These are phyloP conservation scores for Bimuria novae-zelandiae DNA, from an alignment of 2,329 filamentous ascomycete species.

Conservation along the genomic window DNA sequence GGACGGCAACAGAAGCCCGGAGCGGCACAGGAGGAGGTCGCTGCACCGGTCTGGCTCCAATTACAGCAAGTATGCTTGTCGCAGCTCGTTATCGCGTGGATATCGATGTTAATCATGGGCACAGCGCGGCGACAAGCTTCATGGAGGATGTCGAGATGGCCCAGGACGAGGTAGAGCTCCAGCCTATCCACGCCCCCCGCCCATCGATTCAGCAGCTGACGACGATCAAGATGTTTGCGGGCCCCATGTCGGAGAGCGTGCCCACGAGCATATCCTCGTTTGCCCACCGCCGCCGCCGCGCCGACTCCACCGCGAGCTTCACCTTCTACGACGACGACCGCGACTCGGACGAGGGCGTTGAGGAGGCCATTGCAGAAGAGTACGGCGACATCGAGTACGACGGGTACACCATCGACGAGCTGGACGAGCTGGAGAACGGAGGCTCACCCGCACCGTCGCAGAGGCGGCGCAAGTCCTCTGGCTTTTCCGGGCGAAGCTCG, in stretches of 20 bases:
- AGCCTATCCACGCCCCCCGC: constrained; percentile 24
- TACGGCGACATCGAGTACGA: constrained; percentile 40
- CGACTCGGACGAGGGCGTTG: constrained; percentile 23
- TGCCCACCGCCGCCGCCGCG: constrained; percentile 76
- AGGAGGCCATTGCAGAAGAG: constrained; percentile 39
- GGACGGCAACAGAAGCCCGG: constrained; percentile 41
- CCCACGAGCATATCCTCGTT: constrained; percentile 93
- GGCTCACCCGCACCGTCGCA: constrained; percentile 27
- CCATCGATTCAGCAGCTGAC: constrained; percentile 42
- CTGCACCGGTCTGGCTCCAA: constrained; percentile 72
- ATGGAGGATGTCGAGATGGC: constrained; percentile 99
- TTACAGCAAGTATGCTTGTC: constrained; percentile 52
- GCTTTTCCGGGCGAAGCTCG: constrained; percentile 63
- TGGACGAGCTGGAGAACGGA: constrained; percentile 56
- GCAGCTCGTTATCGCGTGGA: background rate
- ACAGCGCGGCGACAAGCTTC: constrained; percentile 64
- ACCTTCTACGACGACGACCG: background rate
- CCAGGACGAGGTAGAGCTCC: constrained; percentile 76
- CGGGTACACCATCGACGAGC: constrained; percentile 40
- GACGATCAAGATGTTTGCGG: constrained; percentile 72
- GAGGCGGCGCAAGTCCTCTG: constrained; percentile 65
- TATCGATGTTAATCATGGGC: constrained; percentile 19
- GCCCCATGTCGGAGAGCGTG: constrained; percentile 93
- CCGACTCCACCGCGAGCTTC: constrained; percentile 78
- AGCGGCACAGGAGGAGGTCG: constrained; percentile 39